Evolutionary conservation across 2,329 filamentous ascomycete species (phyloP).

Genomic region (Cladosporium cucumerinum): DNA sequence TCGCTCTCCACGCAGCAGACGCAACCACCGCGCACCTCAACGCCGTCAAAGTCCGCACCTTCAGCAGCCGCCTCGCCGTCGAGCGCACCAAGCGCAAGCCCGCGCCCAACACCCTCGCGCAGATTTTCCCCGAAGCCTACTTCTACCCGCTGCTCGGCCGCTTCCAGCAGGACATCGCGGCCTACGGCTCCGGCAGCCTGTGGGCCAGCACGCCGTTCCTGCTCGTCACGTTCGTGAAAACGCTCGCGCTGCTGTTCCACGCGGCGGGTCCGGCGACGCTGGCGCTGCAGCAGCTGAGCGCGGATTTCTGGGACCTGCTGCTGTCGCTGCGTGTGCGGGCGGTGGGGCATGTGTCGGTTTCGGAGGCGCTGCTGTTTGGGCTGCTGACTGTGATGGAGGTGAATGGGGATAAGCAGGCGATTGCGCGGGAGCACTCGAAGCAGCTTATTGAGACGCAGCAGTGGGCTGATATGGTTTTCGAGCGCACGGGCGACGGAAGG

Average conservation of each 20-base stretch:
- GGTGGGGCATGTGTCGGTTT: slow-evolving; percentile 52
- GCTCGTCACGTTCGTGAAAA: slow-evolving; percentile 78
- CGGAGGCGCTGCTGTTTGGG: slow-evolving; percentile 73
- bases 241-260: slow-evolving; percentile 76
- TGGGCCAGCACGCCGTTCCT: slow-evolving; percentile 72
- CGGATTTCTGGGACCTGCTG: slow-evolving; percentile 80
- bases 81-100: slow-evolving; percentile 55
- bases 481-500: slow-evolving; percentile 37
- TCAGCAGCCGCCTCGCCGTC: slow-evolving; percentile 72
- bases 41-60: slow-evolving; percentile 82
- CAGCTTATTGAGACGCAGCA: slow-evolving; percentile 82
- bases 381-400: slow-evolving; percentile 79
- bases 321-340: slow-evolving; percentile 61
- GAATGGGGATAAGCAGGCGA: slow-evolving; percentile 66
- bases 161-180: slow-evolving; percentile 43
- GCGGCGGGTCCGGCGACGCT: slow-evolving; percentile 78
- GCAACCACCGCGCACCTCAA: slow-evolving; percentile 69
- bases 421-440: slow-evolving; percentile 71
- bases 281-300: slow-evolving; percentile 72
- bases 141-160: slow-evolving; percentile 83
- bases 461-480: slow-evolving; percentile 79
- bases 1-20: slow-evolving; percentile 80
- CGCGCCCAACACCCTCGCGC: slow-evolving; percentile 73
- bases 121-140: slow-evolving; percentile 70
- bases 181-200: slow-evolving; percentile 42